A percentile compares a stretch with the other conserved stretches of the same genome.
Conservation (phyloP, 2,329 filamentous ascomycete genomes). For the Rhinocladiella similis region DNA sequence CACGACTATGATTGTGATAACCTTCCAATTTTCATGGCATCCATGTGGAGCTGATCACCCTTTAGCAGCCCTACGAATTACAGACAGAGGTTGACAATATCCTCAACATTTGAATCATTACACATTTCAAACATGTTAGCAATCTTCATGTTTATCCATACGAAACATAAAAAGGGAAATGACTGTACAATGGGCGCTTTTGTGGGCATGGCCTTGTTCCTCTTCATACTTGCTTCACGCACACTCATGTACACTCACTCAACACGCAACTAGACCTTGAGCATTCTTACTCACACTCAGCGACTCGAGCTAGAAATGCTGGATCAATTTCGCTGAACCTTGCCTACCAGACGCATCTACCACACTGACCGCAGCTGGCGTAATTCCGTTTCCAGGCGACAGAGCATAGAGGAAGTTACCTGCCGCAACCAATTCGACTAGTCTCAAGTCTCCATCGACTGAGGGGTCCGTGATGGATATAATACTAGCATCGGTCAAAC, state of each 20-base stretch:
- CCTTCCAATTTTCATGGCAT: constrained; percentile 26
- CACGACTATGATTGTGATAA: constrained; percentile 32
- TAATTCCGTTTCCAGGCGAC: constrained; percentile 52
- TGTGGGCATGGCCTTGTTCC: no score
- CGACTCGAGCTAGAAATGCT: constrained; percentile 37
- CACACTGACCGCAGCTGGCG: constrained; percentile 38
- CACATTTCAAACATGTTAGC: no score
- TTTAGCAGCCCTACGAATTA: no score
- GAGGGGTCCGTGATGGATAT: constrained; percentile 44
- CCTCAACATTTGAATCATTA: no score
- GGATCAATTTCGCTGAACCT: constrained; percentile 36
- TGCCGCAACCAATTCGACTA: constrained; percentile 56
- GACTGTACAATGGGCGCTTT: no score
- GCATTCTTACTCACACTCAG: constrained; percentile 34
- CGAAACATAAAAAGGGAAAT: no score
- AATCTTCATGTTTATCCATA: no score
- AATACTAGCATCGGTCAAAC: constrained; percentile 50
- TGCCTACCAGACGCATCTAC: constrained; percentile 39
- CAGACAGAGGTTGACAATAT: no score
- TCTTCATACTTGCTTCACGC: no score
- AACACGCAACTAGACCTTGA: constrained; percentile 9
- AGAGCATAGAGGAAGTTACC: constrained; percentile 61
- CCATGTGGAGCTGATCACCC: no score
- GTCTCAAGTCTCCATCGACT: constrained; percentile 51
- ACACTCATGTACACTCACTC: no score